Evolutionary conservation across 2,329 filamentous ascomycete genomes (phyloP), one percentile per base, ranked within the genome.

Genomic region (Pseudogymnoascus sp.): DNA sequence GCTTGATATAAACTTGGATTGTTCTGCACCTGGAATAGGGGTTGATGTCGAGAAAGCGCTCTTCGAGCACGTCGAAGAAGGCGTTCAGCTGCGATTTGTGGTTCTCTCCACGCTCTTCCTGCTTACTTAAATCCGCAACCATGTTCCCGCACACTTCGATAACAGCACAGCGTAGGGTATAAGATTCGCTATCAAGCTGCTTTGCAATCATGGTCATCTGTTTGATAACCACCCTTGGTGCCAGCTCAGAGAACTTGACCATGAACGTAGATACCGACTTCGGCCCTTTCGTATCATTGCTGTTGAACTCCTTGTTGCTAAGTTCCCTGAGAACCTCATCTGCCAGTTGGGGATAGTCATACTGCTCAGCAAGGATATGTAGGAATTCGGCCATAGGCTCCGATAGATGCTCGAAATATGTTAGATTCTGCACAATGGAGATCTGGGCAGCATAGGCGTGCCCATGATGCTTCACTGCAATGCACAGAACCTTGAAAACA

Each of bases 341-440:
- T 4, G 92, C 89, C 7, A 99, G 82, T 71, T 99, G 95, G 14
- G 93, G 90, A 73, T 97, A 96, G 76, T 99, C 95, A 77, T 97
- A 99, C 78, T 97, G 93, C 73, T 97, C 93, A 0, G 93, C 88
- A 25, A 99, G 81, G 71, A 97, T 99, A 70, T 97, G 91, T 4
- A 99, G 79, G 70, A 99, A 96, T 74, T 99, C 96, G 33, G 95
- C 95, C 95, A 99, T 99, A 1, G 95, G 95, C 72, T 99, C 95
- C 0, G 95, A 93, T n/a, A 99, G 79, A 75, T 99, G 95, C 76
- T 99, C 95, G 71, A 97, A 99, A 74, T 99, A 99, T 4, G 95
- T 96, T 68, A 99, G 78, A 72, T 95, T 97, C 75, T 99, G 95
- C 62, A 97, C 93, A 71, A 99, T 96, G 52, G 93, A 96, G 58